These are phyloP conservation scores for Boletus tomentosulus DNA, from an alignment of 768 basidiomycete species.

Conservation along the genomic window DNA sequence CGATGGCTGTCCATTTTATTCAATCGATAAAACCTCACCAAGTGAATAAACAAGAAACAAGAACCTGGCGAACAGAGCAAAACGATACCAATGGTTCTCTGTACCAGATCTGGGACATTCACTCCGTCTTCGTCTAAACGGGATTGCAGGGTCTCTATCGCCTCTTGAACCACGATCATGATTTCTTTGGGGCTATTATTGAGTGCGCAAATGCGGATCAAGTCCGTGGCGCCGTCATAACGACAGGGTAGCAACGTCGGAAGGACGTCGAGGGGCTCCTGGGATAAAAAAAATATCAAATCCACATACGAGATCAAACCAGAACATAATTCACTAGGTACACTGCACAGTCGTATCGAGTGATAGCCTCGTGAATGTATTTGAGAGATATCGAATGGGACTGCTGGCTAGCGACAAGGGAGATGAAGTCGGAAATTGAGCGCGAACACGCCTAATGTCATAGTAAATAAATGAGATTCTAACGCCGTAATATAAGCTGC, in stretches of 20 bases:
- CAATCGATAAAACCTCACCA: background rate
- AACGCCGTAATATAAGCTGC: background rate
- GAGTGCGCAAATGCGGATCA: constrained; percentile 32
- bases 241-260: constrained; percentile 32
- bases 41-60: background rate
- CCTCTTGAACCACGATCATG: constrained; percentile 39
- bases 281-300: background rate
- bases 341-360: constrained; percentile 10
- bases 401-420: constrained; percentile 10
- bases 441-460: constrained; percentile 15
- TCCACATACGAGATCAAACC: background rate
- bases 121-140: constrained; percentile 10
- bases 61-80: constrained; percentile 23
- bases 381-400: constrained; percentile 9
- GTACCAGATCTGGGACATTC: constrained; percentile 3
- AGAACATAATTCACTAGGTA: constrained; percentile 15
- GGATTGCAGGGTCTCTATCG: constrained; percentile 30
- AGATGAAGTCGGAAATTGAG: constrained; percentile 18
- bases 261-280: constrained; percentile 41
- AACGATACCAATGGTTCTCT: constrained; percentile 14
- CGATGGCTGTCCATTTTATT: background rate
- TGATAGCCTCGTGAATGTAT: constrained; percentile 14
- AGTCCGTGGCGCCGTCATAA: constrained; percentile 26
- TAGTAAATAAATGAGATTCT: background rate
- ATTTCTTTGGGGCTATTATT: constrained; percentile 39